Percentiles rank a stretch among this genome's conserved stretches.
These are phyloP conservation scores for Haematococcus lacustris DNA, from an alignment of 139 green algal species.

Conservation along the genomic window DNA sequence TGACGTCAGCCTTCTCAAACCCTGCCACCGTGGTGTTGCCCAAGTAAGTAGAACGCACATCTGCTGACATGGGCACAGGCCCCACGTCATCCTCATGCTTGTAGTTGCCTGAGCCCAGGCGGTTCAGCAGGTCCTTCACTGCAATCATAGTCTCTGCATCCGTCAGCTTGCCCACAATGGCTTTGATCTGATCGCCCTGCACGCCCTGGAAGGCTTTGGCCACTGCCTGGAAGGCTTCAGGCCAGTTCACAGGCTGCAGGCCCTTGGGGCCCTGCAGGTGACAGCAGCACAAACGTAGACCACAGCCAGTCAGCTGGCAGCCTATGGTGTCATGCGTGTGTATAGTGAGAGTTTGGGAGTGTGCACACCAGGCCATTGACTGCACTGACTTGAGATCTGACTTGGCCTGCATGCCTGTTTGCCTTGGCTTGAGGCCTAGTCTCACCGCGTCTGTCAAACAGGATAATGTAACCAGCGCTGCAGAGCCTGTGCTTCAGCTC, in stretches of 20 bases:
- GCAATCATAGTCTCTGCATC: slow-evolving; percentile 91
- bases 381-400: no score
- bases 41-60: slow-evolving; percentile 84
- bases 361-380: no score
- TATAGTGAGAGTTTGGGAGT: no score
- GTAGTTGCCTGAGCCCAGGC: slow-evolving; percentile 69
- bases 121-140: slow-evolving; percentile 59
- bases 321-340: background rate
- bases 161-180: slow-evolving; percentile 80
- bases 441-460: no score
- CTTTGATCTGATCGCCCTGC: slow-evolving; percentile 67
- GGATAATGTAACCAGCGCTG: no score
- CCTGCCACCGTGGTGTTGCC: slow-evolving; percentile 82
- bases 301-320: no score
- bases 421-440: no score
- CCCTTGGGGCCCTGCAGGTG: slow-evolving; percentile 34
- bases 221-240: slow-evolving; percentile 60
- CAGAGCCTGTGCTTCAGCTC: no score
- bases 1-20: slow-evolving; percentile 54
- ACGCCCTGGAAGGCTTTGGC: slow-evolving; percentile 34
- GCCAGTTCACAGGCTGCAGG: slow-evolving; percentile 63
- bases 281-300: no score
- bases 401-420: no score
- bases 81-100: slow-evolving; percentile 44
- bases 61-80: slow-evolving; percentile 46